Percentiles rank a stretch among this genome's conserved stretches.
These are phyloP conservation scores for Saccharum hybrid DNA, from an alignment of 202 grass and related monocot genomes.

Conservation along the genomic window DNA sequence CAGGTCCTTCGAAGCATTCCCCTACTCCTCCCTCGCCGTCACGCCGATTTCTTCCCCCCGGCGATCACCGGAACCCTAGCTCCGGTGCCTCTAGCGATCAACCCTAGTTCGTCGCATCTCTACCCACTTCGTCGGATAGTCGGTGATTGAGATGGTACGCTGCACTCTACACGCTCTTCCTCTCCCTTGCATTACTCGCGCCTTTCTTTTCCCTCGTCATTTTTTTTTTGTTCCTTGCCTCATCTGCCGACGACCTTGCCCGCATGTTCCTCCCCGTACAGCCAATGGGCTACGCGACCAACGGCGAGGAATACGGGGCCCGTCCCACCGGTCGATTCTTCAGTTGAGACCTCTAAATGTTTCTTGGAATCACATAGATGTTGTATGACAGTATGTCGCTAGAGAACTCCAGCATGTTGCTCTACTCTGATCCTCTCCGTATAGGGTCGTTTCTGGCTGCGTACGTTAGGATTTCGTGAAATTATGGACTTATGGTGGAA, in stretches of 20 bases:
- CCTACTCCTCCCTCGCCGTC: conserved; percentile 8
- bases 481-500: neutral
- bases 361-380: neutral
- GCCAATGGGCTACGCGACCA: neutral
- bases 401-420: neutral
- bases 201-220: neutral
- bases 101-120: neutral
- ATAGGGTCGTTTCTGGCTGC: neutral
- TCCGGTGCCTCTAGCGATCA: neutral
- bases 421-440: neutral
- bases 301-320: neutral
- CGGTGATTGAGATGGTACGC: conserved; percentile 42
- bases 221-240: neutral
- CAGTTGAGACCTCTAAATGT: neutral
- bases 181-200: neutral
- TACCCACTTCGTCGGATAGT: neutral
- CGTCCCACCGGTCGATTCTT: neutral
- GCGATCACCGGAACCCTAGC: conserved; percentile 14
- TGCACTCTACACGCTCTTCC: neutral
- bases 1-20: too few relatives aligned
- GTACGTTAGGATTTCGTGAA: neutral
- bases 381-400: neutral
- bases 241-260: neutral
- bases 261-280: neutral
- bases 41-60: neutral